These are phyloP conservation scores for Clonostachys chloroleuca DNA, from an alignment of 2,329 filamentous ascomycete genomes.

Conservation along the genomic window DNA sequence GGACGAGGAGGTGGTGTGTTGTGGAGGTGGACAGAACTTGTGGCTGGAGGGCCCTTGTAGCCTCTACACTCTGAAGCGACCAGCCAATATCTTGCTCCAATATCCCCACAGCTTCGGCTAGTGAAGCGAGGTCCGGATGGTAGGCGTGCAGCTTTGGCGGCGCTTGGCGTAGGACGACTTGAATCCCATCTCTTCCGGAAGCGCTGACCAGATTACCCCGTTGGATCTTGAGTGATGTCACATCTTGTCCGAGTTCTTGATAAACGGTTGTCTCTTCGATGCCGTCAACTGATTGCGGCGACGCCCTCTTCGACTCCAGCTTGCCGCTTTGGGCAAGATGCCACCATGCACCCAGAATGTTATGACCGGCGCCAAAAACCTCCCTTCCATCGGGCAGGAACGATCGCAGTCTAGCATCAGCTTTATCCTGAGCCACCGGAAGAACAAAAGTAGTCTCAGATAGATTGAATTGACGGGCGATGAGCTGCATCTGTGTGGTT, in stretches of 20 bases:
- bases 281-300: background rate
- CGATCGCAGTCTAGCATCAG: conserved; percentile 6
- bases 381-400: conserved; percentile 11
- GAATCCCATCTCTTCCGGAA: background rate
- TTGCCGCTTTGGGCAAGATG: conserved; percentile 6
- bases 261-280: conserved; percentile 4
- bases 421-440: background rate
- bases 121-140: conserved; percentile 3
- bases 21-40: conserved; percentile 10
- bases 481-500: conserved; percentile 10
- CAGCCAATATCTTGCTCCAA: conserved; percentile 4
- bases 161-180: conserved; percentile 6
- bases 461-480: conserved; percentile 14
- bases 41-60: conserved; percentile 1
- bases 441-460: conserved; percentile 12
- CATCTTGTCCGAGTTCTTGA: conserved; percentile 5
- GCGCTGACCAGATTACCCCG: too few relatives aligned
- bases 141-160: conserved; percentile 4
- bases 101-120: conserved; percentile 5
- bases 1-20: conserved; percentile 8
- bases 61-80: background rate
- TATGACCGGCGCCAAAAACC: conserved; percentile 12
- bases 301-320: conserved; percentile 3
- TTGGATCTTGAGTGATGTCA: conserved; percentile 4
- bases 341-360: conserved; percentile 15